Conservation (phyloP, 73 alveolate species). For the Blepharisma stoltei region DNA sequence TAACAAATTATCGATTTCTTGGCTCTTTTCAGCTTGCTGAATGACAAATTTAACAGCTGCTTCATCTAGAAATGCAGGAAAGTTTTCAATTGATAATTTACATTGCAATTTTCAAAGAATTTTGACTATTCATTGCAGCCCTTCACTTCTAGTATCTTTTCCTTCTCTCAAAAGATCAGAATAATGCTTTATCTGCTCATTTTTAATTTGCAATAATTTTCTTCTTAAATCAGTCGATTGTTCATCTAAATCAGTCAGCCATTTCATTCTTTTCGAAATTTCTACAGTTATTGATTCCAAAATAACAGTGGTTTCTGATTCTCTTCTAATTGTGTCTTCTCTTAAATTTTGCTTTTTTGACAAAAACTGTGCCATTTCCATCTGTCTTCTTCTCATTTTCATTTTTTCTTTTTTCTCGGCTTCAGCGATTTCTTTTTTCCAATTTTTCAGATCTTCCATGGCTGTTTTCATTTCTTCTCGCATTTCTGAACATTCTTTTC, state of each 20-base stretch:
- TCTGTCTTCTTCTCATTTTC: too few relatives aligned
- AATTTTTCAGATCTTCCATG: too few relatives aligned
- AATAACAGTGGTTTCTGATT: too few relatives aligned
- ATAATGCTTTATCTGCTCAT: not conserved
- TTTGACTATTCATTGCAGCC: conserved; percentile 4
- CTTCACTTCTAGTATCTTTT: not conserved
- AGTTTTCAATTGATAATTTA: not conserved
- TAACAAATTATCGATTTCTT: not conserved
- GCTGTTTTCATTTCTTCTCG: too few relatives aligned
- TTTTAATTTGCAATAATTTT: not conserved
- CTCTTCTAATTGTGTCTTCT: too few relatives aligned
- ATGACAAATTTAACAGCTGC: not conserved
- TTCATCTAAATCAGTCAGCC: not conserved
- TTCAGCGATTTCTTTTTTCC: too few relatives aligned
- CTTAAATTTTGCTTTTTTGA: too few relatives aligned
- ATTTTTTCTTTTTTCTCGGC: too few relatives aligned
- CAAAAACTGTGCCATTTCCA: too few relatives aligned
- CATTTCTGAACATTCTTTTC: too few relatives aligned
- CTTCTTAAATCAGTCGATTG: not conserved
- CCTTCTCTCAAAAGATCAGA: conserved; percentile 4
- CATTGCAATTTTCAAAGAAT: not conserved
- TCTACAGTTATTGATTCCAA: too few relatives aligned
- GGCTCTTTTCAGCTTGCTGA: not conserved
- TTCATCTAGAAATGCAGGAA: not conserved
- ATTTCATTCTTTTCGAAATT: too few relatives aligned